Evolutionary conservation across 305 asterid genomes (phyloP).

Genomic region (Rubia balearica): DNA sequence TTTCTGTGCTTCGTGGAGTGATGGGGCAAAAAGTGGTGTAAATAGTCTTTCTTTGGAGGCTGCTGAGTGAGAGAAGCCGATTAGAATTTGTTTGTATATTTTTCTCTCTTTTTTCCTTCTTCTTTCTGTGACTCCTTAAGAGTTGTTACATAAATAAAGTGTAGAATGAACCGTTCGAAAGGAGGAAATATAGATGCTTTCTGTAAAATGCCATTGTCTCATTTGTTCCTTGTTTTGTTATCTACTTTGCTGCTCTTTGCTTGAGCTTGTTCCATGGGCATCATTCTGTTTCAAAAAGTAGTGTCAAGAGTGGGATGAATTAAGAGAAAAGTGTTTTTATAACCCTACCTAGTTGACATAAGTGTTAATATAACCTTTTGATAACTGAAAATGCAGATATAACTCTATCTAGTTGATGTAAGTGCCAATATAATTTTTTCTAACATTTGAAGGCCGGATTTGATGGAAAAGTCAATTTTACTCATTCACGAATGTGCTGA

Average conservation of each 20-base stretch:
- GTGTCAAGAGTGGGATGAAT: no score
- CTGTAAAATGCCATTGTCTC: background rate
- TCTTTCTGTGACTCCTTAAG: conserved; percentile 17
- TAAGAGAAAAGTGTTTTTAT: no score
- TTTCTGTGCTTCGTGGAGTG: conserved; percentile 20
- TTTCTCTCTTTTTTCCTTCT: background rate
- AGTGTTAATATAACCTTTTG: no score
- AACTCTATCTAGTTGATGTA: no score
- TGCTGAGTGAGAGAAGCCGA: conserved; percentile 26
- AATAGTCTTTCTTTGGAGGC: conserved; percentile 45
- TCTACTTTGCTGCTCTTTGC: background rate
- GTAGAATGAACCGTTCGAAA: conserved; percentile 31
- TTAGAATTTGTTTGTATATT: conserved; percentile 36
- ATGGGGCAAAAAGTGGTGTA: conserved; percentile 36
- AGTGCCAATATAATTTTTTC: no score
- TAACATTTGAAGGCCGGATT: no score
- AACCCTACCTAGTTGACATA: no score
- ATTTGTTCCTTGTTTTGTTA: background rate
- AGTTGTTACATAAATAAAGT: conserved; percentile 66
- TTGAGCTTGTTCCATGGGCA: background rate
- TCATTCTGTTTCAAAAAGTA: no score
- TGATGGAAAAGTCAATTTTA: no score
- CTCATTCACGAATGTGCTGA: no score
- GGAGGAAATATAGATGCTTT: conserved; percentile 17
- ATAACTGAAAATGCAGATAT: no score